Base-by-base conservation (phyloP, 2,329 filamentous ascomycete genomes). In the Stagonosporopsis tanaceti region DNA sequence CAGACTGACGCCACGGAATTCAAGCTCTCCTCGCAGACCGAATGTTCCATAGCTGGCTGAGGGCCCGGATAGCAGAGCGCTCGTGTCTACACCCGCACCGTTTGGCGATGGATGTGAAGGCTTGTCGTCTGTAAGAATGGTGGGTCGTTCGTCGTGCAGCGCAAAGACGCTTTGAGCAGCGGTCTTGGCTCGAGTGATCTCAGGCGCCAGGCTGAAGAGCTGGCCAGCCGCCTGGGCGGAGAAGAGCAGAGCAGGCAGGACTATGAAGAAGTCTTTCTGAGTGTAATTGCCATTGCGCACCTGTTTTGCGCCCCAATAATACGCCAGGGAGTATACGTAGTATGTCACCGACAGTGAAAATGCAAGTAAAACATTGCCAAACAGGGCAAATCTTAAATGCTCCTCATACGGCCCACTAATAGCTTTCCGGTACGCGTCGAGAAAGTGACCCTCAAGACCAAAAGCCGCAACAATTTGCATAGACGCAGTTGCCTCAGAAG, bases 401-500 rank as follows among this genome's bases (percentile, higher is more conserved):
- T 77, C 70, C 22, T 77, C 67, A 53, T 78, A 79, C 3, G 78
- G 78, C 40, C 73, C 70, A 15, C 71, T 70, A 6, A 81, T 72
- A 1, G 75, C 74, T 2, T 66, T 64, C 41, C 68, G 69, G 51
- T 81, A 81, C 11, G 70, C 57, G 14, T 69, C 59, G 17, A 79
- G 64, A 15, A 80, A 72, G 38, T 77, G 70, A 6, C 70, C 63
- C 57, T 81, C 79, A 6, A 79, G 67, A 6, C 78, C 77, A 11
- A 81, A 75, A 1, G 78, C 73, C 3, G 78, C 76, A 14, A 81
- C 82, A 27, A 89, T 90, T 64, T 87, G 85, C 73, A 89, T 87
- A 1, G 84, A 85, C 50, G 85, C 83, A 47, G 89, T 86, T 1
- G 88, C 87, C 64, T 92, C 89, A 6, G 87, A 85, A 1, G 87